Evolutionary conservation across 306 rosid species (phyloP), one percentile per base, ranked within the genome.

Genomic region (barrel medic (Medicago truncatula)): DNA sequence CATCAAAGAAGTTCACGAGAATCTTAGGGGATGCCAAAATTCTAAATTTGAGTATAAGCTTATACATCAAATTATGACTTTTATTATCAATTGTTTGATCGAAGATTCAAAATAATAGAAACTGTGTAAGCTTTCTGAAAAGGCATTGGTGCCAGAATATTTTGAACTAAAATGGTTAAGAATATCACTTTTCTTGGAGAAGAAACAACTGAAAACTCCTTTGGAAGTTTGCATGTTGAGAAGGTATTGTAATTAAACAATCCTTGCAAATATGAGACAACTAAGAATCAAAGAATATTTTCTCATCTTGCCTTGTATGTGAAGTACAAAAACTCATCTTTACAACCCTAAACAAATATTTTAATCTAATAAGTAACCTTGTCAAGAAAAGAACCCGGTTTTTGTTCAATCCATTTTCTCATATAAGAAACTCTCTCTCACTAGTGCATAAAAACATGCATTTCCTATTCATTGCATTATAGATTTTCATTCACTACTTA

Each of bases 371-470:
- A 68, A 75, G 84, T 70, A 85, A 58, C 83, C 85, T 87, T 68
- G 41, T 86, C 92, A 93, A 90, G 96, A 64, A 88, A 94, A 86
- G 95, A 86, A 91, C 88, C 84, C 53, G 47, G 65, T 39, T 28
- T 58, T 71, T 53, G 47, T 16, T 64, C 5, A 5, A 25, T 76
- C 72, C 57, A 46, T n/a, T 67, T 21, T 20, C 73, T 63, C 66
- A 17, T 83, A 74, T 83, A 82, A 80, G 80, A 49, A 80, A 82
- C 69, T 67, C 74, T 60, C 69, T 70, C 74, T 60, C 41, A 62
- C 75, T 40, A 40, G 60, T 68, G 66, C 66, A 49, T 14, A 4
- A 76, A 63, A 63, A 46, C 58, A 74, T 28, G 63, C 70, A 76
- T 61, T 16, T 70, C 46, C 63, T 80, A 21, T 28, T 46, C 68